phyloP scores from a whole-genome alignment of 352 stramenopile genomes.

The Pythium angustatum region DNA sequence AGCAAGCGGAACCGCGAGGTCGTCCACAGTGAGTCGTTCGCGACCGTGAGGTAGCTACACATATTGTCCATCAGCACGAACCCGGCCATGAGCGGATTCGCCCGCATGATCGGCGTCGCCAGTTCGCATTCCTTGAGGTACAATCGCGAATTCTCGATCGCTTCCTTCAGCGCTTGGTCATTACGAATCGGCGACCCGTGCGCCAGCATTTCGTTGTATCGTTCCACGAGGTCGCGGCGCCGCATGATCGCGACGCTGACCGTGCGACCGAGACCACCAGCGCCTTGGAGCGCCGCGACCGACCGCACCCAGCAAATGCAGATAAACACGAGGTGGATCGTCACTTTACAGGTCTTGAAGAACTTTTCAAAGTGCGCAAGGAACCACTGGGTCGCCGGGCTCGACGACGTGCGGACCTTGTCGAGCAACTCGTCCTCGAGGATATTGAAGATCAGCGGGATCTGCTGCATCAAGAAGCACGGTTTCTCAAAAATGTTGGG shows the following conservation, averaged over 20 bases:
- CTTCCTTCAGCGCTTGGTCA: background rate
- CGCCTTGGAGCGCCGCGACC: conserved; percentile 33
- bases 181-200: conserved; percentile 1
- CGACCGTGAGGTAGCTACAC: conserved; percentile 30
- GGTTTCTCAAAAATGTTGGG: background rate
- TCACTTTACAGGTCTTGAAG: conserved; percentile 30
- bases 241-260: conserved; percentile 31
- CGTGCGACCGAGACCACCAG: conserved; percentile 23
- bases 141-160: background rate
- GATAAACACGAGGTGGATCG: conserved; percentile 32
- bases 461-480: background rate
- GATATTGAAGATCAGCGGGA: conserved; percentile 1
- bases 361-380: conserved; percentile 28
- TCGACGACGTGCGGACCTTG: too few species aligned
- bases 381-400: conserved; percentile 21
- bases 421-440: background rate
- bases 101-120: conserved; percentile 22
- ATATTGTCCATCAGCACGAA: conserved; percentile 31
- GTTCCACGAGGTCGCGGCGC: conserved; percentile 23
- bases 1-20: conserved; percentile 31
- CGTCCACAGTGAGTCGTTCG: conserved; percentile 28
- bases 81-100: conserved; percentile 35
- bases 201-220: too few species aligned
- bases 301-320: conserved; percentile 40
- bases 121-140: conserved; percentile 14